Evolutionary conservation across 345 rosid species (phyloP).

Genomic region (Streptanthus diversifolius): DNA sequence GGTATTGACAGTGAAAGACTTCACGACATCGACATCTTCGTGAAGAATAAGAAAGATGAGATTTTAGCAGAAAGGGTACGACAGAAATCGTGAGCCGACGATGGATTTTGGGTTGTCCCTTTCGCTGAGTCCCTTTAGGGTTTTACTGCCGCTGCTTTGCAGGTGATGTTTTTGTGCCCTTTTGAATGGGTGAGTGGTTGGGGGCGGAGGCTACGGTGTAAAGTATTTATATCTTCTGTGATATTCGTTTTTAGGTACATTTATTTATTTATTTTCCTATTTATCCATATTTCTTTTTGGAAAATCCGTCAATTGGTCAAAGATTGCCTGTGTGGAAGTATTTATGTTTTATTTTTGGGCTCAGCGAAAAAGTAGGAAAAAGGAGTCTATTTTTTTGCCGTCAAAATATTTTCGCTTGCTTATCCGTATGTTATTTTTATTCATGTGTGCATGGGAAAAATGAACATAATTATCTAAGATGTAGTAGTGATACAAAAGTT

Average conservation of each 20-base stretch:
- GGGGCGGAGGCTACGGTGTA: conserved; percentile 25
- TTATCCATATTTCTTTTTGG: not conserved
- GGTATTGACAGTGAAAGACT: not conserved
- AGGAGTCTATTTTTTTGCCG: too few relatives aligned
- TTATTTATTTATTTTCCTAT: not conserved
- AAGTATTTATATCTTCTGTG: conserved; percentile 2
- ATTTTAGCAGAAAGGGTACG: not conserved
- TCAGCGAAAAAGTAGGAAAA: too few relatives aligned
- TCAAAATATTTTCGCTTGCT: too few relatives aligned
- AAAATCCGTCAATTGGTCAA: conserved; percentile 16
- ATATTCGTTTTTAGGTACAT: not conserved
- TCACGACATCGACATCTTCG: not conserved
- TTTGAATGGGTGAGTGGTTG: conserved; percentile 22
- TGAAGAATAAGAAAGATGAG: not conserved
- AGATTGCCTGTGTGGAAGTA: not conserved
- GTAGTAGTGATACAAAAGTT: too few relatives aligned
- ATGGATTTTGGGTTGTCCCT: conserved; percentile 8
- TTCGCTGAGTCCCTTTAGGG: conserved; percentile 16
- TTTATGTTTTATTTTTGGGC: not conserved
- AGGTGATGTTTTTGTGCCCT: conserved; percentile 8
- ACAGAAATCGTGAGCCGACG: not conserved
- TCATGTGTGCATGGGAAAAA: too few relatives aligned
- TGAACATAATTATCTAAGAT: too few relatives aligned
- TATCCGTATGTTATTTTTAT: too few relatives aligned
- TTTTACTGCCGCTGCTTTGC: not conserved